These are phyloP conservation scores for Trifolium fragiferum DNA, from an alignment of 306 rosid genomes.

Conservation along the genomic window DNA sequence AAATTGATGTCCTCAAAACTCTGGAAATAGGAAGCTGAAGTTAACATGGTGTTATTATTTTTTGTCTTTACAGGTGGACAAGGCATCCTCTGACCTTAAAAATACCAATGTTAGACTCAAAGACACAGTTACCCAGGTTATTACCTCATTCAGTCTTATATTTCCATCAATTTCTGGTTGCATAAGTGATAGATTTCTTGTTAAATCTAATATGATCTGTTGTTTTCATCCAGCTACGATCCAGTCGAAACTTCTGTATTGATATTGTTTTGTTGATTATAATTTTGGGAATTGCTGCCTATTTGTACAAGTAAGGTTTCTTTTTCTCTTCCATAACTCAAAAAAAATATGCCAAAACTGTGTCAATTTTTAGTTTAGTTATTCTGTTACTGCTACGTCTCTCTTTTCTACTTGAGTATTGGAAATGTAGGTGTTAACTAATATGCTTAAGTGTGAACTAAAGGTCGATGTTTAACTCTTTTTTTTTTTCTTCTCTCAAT, in stretches of 20 bases:
- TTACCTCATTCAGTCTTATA: constrained; percentile 26
- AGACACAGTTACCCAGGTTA: constrained; percentile 89
- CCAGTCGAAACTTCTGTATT: constrained; percentile 94
- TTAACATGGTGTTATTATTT: constrained; percentile 26
- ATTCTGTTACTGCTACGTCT: neutral
- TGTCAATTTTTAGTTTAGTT: neutral
- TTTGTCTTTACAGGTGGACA: constrained; percentile 68
- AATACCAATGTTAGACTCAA: constrained; percentile 93
- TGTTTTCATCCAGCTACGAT: constrained; percentile 72
- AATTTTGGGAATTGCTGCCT: constrained; percentile 95
- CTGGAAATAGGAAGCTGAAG: constrained; percentile 34
- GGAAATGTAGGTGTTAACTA: constrained; percentile 18
- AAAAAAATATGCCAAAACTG: constrained; percentile 17
- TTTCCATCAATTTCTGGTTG: constrained; percentile 13
- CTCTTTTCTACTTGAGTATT: constrained; percentile 14
- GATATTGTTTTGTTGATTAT: constrained; percentile 87
- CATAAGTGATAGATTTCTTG: constrained; percentile 25
- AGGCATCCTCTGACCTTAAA: constrained; percentile 89
- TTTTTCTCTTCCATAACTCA: constrained; percentile 25
- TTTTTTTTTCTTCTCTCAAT: neutral
- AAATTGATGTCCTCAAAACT: constrained; percentile 15
- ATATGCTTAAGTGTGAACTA: constrained; percentile 9
- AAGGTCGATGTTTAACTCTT: constrained; percentile 23
- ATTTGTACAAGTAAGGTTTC: constrained; percentile 91
- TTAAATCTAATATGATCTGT: constrained; percentile 43